Base-by-base conservation (phyloP, 768 basidiomycete genomes). In the Phlebiopsis gigantea region DNA sequence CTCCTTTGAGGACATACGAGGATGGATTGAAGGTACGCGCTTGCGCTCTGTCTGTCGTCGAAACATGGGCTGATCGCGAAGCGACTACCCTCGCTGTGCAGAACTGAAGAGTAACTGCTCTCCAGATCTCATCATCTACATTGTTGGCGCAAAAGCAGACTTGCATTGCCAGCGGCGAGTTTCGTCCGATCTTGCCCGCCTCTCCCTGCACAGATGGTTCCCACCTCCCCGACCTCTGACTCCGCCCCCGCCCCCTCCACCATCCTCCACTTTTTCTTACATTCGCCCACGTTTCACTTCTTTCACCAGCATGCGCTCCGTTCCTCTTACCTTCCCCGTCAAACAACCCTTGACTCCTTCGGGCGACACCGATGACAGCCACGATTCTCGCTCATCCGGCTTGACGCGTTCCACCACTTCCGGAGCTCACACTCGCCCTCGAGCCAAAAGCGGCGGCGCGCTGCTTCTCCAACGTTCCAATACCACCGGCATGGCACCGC, bases 91-190 rank as follows among this genome's bases (percentile, higher is more conserved):
- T 44, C 34, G 49, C 24, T 22, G 64, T 62, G 42, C 72, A 93
- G 91, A 93, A 73, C 78, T 92, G 61, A 92, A 88, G 82, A 91
- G 88, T 80, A 92, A 93, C 68, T 91, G 90, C 65, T 77, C 87
- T 43, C 81, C 87, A 48, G 92, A 95, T 66, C 80, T 94, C 57
- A 87, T 96, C 69, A 93, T 97, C 65, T 93, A 94, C 72, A 91
- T 98, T 65, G 93, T 97, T 64, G 94, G 95, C 56, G 84, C 94
- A 61, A 98, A 98, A 72, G 88, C 90, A 64, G 90, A 93, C 76
- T 79, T 93, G 58, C 71, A 80, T 57, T 74, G 76, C 41, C 78
- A 84, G 59, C 83, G 90, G 46, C 85, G 89, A 66, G 87, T 93
- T 61, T 87, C 90, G 5, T 75, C 87, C 52, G 91, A 92, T 71